Percentiles rank a stretch among this genome's conserved stretches.
Conservation (phyloP, 2,329 filamentous ascomycete species). For the Neodidymelliopsis sp. region DNA sequence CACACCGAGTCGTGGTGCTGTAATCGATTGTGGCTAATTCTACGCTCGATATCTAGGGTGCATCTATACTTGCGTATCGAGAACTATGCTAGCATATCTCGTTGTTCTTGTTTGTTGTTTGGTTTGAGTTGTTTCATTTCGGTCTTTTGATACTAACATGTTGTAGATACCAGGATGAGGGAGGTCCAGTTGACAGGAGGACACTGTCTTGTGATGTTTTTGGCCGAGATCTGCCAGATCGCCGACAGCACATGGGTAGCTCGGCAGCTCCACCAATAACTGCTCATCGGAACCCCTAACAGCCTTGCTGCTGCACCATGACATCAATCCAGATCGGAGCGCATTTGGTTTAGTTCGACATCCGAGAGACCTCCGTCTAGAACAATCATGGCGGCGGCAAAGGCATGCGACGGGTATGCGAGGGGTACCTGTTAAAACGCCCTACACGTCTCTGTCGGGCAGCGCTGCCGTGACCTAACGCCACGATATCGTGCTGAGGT, state of each 20-base stretch:
- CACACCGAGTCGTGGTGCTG: too few relatives aligned
- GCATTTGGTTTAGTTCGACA: not conserved
- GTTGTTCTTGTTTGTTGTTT: too few relatives aligned
- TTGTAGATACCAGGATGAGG: too few relatives aligned
- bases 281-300: not conserved
- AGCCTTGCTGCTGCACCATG: not conserved
- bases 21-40: too few relatives aligned
- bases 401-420: not conserved
- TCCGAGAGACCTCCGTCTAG: not conserved
- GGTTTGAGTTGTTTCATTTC: too few relatives aligned
- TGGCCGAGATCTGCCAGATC: constrained; percentile 5
- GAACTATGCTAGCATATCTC: too few relatives aligned
- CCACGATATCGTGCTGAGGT: not conserved
- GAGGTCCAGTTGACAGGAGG: not conserved
- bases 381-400: not conserved
- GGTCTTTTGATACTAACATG: too few relatives aligned
- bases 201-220: not conserved
- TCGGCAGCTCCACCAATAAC: not conserved
- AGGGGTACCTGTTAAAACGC: too few relatives aligned
- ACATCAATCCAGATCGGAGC: not conserved
- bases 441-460: not conserved
- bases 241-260: not conserved
- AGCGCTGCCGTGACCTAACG: not conserved
- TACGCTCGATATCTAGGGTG: too few relatives aligned
- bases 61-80: too few relatives aligned